Evolutionary conservation across 2,329 filamentous ascomycete genomes (phyloP).

Genomic region (Ambrosiella cleistominuta): DNA sequence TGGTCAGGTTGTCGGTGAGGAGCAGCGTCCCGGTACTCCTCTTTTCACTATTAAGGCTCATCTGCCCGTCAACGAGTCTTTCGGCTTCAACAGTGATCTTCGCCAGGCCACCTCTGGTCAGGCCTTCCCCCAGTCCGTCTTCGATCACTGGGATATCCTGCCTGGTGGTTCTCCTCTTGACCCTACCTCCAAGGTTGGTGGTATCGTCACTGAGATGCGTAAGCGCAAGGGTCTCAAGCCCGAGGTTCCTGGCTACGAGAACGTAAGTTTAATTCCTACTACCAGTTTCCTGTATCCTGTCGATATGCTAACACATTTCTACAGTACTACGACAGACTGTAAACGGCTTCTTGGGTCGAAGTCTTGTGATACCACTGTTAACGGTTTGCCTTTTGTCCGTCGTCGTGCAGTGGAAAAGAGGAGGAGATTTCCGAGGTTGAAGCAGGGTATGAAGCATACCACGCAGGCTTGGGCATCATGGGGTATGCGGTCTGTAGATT

Average conservation of each 20-base stretch:
- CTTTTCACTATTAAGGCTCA: conserved; percentile 98
- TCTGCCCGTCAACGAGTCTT: conserved; percentile 90
- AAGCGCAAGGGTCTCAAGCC: conserved; percentile 99
- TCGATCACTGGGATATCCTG: conserved; percentile 96
- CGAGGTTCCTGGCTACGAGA: conserved; percentile 80
- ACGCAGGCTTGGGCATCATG: conserved; percentile 8
- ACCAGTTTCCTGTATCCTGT: not conserved
- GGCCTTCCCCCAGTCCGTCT: conserved; percentile 97
- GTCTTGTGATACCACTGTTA: conserved; percentile 12
- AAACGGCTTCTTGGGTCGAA: conserved; percentile 10
- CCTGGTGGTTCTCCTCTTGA: conserved; percentile 89
- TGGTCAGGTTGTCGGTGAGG: conserved; percentile 98
- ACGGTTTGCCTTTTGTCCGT: conserved; percentile 7
- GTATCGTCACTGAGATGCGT: conserved; percentile 74
- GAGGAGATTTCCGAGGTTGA: conserved; percentile 13
- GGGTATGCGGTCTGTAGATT: conserved; percentile 6
- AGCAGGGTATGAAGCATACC: conserved; percentile 4
- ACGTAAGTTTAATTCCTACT: conserved; percentile 41
- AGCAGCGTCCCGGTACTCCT: conserved; percentile 95
- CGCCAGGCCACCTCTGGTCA: conserved; percentile 85
- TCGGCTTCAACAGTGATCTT: conserved; percentile 97
- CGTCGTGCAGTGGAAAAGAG: conserved; percentile 12
- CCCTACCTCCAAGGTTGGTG: conserved; percentile 60
- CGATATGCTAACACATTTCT: conserved; percentile 1
- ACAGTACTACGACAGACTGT: conserved; percentile 13